Evolutionary conservation across 2,329 filamentous ascomycete species (phyloP).

Genomic region (Talaromyces sp.): DNA sequence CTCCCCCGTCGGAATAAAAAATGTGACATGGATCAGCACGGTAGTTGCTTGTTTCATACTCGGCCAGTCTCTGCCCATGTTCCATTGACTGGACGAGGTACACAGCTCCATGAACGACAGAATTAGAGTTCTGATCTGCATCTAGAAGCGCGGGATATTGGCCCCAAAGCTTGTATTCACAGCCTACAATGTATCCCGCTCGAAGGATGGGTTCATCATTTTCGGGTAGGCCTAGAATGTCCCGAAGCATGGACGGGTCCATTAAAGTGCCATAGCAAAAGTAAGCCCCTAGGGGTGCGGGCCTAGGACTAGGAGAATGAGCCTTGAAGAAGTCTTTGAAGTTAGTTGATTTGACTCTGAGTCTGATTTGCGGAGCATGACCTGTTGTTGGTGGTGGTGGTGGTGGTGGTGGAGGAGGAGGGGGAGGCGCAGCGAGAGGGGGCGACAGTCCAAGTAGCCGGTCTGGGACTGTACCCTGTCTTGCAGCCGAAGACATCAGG

Average conservation of each 20-base stretch:
- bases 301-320: not conserved
- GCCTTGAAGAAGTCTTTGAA: not conserved
- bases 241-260: slow-evolving; percentile 7
- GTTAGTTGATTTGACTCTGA: not conserved
- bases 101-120: not conserved
- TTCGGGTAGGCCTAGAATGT: not conserved
- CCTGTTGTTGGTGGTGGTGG: not conserved
- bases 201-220: not conserved
- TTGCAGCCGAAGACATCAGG: not conserved
- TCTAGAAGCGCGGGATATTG: slow-evolving; percentile 5
- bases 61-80: not conserved
- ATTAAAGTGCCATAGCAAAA: slow-evolving; percentile 15
- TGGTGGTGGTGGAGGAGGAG: not conserved
- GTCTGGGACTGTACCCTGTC: not conserved
- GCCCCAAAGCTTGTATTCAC: slow-evolving; percentile 7
- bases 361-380: not conserved
- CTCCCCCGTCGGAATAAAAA: not conserved
- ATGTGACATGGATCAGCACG: not conserved
- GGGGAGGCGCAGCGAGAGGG: not conserved
- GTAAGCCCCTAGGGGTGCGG: slow-evolving; percentile 8
- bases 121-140: not conserved
- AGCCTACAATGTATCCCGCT: slow-evolving; percentile 9
- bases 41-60: not conserved
- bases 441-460: not conserved
- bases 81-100: not conserved